Conservation (phyloP, 495 filamentous ascomycete species). For the Xylaria intraflava region DNA sequence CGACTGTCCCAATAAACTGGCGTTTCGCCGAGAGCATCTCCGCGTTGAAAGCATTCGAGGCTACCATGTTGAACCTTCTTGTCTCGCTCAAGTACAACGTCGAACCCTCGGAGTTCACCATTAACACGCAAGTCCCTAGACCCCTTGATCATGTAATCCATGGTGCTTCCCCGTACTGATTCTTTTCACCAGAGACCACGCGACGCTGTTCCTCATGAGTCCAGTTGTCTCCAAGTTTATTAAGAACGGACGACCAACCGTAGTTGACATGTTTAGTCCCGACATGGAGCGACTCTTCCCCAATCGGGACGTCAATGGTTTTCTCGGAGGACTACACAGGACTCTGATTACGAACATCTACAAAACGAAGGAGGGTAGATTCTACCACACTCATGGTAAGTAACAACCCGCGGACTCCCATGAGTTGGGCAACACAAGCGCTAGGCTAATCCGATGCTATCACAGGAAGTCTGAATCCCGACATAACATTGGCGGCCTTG, state of each 20-base stretch:
- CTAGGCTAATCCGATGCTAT: neutral
- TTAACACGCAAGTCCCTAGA: constrained; percentile 12
- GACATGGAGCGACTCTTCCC: constrained; percentile 1
- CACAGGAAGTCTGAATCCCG: constrained; percentile 39
- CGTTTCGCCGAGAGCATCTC: constrained; percentile 28
- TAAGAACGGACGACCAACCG: neutral
- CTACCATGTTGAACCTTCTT: constrained; percentile 19
- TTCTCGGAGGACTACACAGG: constrained; percentile 3
- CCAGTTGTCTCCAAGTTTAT: constrained; percentile 1
- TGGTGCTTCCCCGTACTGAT: neutral
- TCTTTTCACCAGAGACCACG: constrained; percentile 13
- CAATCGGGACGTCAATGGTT: constrained; percentile 8
- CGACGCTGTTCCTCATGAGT: constrained; percentile 20
- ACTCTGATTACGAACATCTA: constrained; percentile 43
- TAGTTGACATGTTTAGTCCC: neutral
- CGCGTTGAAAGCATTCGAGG: constrained; percentile 26
- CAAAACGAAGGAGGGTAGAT: constrained; percentile 40
- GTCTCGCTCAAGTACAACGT: constrained; percentile 20
- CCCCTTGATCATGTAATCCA: neutral
- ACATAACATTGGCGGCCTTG: constrained; percentile 18
- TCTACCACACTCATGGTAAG: constrained; percentile 43
- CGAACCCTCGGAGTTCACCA: constrained; percentile 12
- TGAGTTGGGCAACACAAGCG: neutral
- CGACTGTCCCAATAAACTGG: constrained; percentile 29
- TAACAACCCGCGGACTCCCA: neutral